Percentiles rank a stretch among this genome's conserved stretches.
Conservation (phyloP, 495 filamentous ascomycete genomes). For the Ramalina intermedia region DNA sequence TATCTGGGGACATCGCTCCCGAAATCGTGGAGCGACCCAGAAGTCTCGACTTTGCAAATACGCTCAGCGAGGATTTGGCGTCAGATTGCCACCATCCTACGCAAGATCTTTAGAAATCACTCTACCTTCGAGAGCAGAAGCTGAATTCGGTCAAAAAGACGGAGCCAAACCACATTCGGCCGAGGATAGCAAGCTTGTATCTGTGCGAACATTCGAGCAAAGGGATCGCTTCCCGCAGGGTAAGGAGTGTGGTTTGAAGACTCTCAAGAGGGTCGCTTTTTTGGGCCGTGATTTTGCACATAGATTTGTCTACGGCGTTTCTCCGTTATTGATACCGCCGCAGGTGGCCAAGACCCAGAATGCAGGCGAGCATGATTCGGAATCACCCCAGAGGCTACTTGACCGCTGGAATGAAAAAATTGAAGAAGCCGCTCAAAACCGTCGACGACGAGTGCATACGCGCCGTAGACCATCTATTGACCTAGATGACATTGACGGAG, state of each 20-base stretch:
- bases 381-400: too few species aligned
- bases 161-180: too few species aligned
- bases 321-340: not conserved
- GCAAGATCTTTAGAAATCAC: constrained; percentile 10
- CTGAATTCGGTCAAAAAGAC: too few species aligned
- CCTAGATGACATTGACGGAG: not conserved
- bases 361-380: too few species aligned
- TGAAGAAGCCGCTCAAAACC: not conserved
- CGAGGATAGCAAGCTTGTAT: too few species aligned
- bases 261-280: constrained; percentile 20
- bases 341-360: not conserved
- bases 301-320: constrained; percentile 12
- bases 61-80: constrained; percentile 22
- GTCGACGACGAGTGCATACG: not conserved
- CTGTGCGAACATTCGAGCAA: not conserved
- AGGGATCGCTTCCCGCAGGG: not conserved
- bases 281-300: constrained; percentile 18
- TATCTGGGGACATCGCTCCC: constrained; percentile 22
- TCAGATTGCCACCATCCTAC: constrained; percentile 20
- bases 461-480: not conserved
- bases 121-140: too few species aligned
- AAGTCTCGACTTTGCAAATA: constrained; percentile 22
- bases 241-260: constrained; percentile 19
- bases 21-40: constrained; percentile 20
- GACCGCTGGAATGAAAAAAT: too few species aligned